Conservation (phyloP, 345 rosid genomes). For the Luvunga scandens region DNA sequence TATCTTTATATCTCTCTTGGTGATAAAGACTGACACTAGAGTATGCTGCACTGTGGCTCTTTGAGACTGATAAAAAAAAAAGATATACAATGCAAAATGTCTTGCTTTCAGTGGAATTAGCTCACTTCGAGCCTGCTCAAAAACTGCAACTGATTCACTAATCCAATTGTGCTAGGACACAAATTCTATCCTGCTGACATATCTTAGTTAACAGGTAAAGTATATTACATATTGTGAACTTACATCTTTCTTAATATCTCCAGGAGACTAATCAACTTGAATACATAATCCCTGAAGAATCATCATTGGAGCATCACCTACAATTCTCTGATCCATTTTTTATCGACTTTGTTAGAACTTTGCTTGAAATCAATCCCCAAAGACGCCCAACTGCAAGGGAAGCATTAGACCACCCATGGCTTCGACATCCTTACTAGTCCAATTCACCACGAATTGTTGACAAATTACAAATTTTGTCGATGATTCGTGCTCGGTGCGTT, state of each 20-base stretch:
- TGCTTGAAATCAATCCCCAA: constrained; percentile 79
- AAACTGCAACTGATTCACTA: neutral
- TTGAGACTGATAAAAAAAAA: neutral
- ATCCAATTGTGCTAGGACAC: neutral
- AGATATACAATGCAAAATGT: neutral
- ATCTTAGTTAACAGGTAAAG: neutral
- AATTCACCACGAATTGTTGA: neutral
- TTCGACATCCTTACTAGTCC: constrained; percentile 36
- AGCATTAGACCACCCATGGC: constrained; percentile 94
- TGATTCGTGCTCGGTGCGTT: neutral
- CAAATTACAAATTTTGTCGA: neutral
- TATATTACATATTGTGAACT: neutral
- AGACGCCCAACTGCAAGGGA: constrained; percentile 77
- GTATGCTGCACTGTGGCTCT: neutral
- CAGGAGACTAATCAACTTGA: constrained; percentile 82
- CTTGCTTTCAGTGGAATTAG: neutral
- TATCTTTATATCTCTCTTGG: constrained; percentile 8
- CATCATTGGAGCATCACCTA: constrained; percentile 60
- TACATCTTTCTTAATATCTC: neutral
- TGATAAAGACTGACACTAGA: neutral
- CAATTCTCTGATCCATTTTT: constrained; percentile 53
- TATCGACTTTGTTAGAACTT: constrained; percentile 53
- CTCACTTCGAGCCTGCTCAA: neutral
- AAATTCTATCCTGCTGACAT: neutral
- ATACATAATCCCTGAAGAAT: constrained; percentile 69